Percentiles rank a stretch among this genome's conserved stretches.
Evolutionary conservation across 2,329 filamentous ascomycete genomes (phyloP).

Genomic region (Talaromyces rugulosus): DNA sequence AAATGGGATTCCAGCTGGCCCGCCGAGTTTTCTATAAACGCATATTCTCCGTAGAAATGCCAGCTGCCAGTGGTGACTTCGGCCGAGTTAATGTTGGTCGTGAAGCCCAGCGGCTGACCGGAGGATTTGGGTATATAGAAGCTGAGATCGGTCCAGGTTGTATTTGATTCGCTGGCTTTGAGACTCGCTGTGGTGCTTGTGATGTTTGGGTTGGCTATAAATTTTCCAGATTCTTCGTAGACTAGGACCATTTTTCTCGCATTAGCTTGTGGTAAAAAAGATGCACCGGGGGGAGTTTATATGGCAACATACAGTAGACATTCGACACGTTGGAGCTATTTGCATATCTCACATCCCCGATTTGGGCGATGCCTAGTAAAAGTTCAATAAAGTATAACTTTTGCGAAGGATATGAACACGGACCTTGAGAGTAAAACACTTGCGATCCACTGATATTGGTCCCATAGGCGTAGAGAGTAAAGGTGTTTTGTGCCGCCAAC

Average conservation of each 20-base stretch:
- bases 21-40: neutral
- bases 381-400: neutral
- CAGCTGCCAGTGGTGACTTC: neutral
- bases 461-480: conserved; percentile 8
- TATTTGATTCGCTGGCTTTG: neutral
- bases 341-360: neutral
- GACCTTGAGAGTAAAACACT: conserved; percentile 3
- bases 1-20: neutral
- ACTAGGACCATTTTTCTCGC: neutral
- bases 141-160: neutral
- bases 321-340: conserved; percentile 1
- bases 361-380: conserved; percentile 1
- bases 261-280: neutral
- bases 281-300: neutral
- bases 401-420: neutral
- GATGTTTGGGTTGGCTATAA: conserved; percentile 2
- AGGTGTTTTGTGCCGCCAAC: neutral
- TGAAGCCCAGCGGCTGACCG: neutral
- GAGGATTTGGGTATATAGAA: neutral
- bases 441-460: neutral
- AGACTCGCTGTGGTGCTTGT: conserved; percentile 1
- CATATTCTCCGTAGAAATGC: conserved; percentile 1
- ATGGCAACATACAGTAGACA: conserved; percentile 1
- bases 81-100: neutral
- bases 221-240: neutral